phyloP scores from a whole-genome alignment of 192 early-diverging fungal genomes.

The Coemansia sp. region DNA sequence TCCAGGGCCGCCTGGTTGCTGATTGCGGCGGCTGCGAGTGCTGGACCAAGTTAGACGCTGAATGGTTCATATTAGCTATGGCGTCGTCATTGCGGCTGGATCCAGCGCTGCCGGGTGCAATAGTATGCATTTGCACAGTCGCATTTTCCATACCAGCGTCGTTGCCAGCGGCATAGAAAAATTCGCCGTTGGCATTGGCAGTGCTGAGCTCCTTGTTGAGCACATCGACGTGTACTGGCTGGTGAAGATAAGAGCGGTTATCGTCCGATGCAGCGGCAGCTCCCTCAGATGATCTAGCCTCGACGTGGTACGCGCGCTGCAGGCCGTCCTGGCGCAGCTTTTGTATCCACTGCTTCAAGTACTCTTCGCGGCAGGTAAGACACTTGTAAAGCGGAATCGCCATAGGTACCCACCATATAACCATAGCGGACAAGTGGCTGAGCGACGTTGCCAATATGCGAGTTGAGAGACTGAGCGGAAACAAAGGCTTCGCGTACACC shows the following conservation, averaged over 20 bases:
- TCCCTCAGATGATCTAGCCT: background rate
- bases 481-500: constrained; percentile 25
- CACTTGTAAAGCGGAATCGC: constrained; percentile 31
- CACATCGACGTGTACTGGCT: background rate
- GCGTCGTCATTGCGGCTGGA: too few species aligned
- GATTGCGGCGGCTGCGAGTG: too few species aligned
- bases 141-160: background rate
- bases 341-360: constrained; percentile 21
- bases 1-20: too few species aligned
- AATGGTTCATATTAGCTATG: too few species aligned
- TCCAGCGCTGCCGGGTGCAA: too few species aligned
- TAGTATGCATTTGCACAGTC: background rate
- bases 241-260: background rate
- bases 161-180: constrained; percentile 2
- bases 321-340: constrained; percentile 33
- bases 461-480: constrained; percentile 14
- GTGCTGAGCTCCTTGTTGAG: background rate
- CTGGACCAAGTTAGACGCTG: too few species aligned
- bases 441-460: constrained; percentile 36
- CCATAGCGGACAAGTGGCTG: constrained; percentile 29
- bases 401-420: constrained; percentile 51
- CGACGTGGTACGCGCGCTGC: constrained; percentile 31
- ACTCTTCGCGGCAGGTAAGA: constrained; percentile 15
- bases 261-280: background rate
- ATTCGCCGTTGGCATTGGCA: background rate